Evolutionary conservation across 2,329 filamentous ascomycete species (phyloP), one percentile per base, ranked within the genome.

Genomic region (Trichothecium sympodiale): DNA sequence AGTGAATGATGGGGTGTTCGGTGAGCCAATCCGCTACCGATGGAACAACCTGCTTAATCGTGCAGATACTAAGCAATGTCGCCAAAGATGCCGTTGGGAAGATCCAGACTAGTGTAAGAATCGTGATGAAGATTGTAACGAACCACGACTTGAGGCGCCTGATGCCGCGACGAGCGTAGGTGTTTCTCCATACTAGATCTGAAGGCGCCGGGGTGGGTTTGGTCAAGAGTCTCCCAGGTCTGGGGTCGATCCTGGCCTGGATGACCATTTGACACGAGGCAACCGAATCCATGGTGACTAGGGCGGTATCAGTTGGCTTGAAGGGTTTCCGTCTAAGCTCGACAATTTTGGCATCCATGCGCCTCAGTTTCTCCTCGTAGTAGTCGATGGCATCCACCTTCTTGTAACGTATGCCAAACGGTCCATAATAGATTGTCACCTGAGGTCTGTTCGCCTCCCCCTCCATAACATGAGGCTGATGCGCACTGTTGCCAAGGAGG

Each of bases 271-370:
- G 91, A 46, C 76, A 80, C 23, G 88, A 81, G 12, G 88, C 84
- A 34, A 94, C 91, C 4, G 86, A 91, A 61, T 95, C 85, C 86
- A 98, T 93, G 0, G 91, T 96, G 28, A 98, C 84, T 56, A 98
- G 95, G 1, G 93, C 93, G 41, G 93, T 71, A 33, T 89, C 81
- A 1, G 80, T 88, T 0, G 91, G 69, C 5, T 71, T 63, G 48
- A 87, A 96, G 4, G 82, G 71, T 54, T 84, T 83, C 49, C 77
- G 75, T 18, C 91, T 76, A 9, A 86, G 75, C 7, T 60, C 59
- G 7, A 61, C 57, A 34, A 98, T 85, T 44, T 78, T 71, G 33
- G 84, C 81, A 45, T 98, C 89, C 3, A 93, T 57, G 13, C 71
- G 69, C 17, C 82, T 78, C 26, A 98, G 70, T 52, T 83, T 81